phyloP scores from a whole-genome alignment of 306 rosid genomes.

The Cucurbita ficifolia region DNA sequence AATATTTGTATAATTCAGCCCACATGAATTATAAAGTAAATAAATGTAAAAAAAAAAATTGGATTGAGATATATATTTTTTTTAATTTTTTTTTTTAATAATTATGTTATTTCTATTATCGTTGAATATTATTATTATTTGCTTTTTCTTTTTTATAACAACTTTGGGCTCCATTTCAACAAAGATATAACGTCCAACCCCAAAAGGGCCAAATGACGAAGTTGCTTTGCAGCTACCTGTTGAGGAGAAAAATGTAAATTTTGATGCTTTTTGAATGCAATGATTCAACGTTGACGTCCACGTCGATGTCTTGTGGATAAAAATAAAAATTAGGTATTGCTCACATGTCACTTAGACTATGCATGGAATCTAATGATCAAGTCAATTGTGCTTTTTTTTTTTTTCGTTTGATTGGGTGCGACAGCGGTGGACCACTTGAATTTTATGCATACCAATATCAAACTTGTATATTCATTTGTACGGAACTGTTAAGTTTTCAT shows the following conservation, averaged over 20 bases:
- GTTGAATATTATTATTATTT: too few relatives aligned
- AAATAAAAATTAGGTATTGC: background rate
- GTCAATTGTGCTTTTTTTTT: background rate
- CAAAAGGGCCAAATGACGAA: background rate
- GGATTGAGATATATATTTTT: too few relatives aligned
- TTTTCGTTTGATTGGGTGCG: background rate
- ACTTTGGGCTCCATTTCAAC: background rate
- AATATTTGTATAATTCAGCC: too few relatives aligned
- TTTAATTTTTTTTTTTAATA: too few relatives aligned
- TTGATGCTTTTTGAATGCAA: background rate
- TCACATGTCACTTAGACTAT: background rate
- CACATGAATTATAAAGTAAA: too few relatives aligned
- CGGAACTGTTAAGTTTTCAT: too few relatives aligned
- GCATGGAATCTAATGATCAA: background rate
- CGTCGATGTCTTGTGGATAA: background rate
- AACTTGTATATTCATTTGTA: too few relatives aligned
- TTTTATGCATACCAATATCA: too few relatives aligned
- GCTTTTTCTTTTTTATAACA: too few relatives aligned
- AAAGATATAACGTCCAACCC: background rate
- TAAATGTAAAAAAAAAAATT: too few relatives aligned
- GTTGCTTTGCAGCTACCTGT: background rate
- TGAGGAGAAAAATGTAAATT: background rate
- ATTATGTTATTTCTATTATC: too few relatives aligned
- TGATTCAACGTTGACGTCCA: background rate
- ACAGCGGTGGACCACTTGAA: background rate